Percentiles rank a stretch among this genome's conserved stretches.
phyloP scores from a whole-genome alignment of 768 basidiomycete genomes.

The Leccinum sublutescens region DNA sequence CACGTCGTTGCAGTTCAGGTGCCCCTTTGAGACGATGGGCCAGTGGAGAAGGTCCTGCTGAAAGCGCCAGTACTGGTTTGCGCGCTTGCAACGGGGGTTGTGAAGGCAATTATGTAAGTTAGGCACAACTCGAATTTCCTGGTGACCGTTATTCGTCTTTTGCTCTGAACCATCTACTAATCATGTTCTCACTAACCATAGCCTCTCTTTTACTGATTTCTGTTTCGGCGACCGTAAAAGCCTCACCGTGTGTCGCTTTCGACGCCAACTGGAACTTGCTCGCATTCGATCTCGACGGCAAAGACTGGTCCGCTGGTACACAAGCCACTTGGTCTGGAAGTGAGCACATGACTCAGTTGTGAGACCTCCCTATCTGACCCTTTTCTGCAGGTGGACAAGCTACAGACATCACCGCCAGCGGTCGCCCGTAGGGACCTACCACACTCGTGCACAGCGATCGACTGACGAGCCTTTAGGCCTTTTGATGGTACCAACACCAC shows the following conservation, averaged over 20 bases:
- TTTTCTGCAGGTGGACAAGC: conserved; percentile 34
- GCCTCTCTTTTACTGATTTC: conserved; percentile 54
- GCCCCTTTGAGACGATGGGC: background rate
- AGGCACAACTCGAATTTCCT: background rate
- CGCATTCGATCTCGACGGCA: conserved; percentile 78
- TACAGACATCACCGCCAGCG: conserved; percentile 67
- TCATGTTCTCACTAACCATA: conserved; percentile 43
- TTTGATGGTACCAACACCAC: conserved; percentile 63
- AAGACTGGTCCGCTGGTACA: conserved; percentile 80
- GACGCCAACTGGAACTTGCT: conserved; percentile 81
- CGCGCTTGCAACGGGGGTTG: background rate
- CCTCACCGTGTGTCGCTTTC: conserved; percentile 71
- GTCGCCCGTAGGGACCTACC: conserved; percentile 64
- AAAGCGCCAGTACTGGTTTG: no score
- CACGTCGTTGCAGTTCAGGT: background rate
- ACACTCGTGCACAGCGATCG: background rate
- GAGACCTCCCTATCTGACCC: conserved; percentile 2
- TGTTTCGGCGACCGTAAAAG: conserved; percentile 33
- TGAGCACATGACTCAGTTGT: conserved; percentile 23
- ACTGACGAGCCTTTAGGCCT: conserved; percentile 40
- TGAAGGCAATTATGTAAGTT: background rate
- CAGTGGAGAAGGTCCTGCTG: background rate
- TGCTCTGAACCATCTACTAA: background rate
- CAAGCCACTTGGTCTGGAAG: conserved; percentile 66
- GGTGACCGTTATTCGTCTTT: background rate